These are phyloP conservation scores for Coemansia linderi DNA, from an alignment of 371 early-diverging fungal genomes.

Conservation along the genomic window DNA sequence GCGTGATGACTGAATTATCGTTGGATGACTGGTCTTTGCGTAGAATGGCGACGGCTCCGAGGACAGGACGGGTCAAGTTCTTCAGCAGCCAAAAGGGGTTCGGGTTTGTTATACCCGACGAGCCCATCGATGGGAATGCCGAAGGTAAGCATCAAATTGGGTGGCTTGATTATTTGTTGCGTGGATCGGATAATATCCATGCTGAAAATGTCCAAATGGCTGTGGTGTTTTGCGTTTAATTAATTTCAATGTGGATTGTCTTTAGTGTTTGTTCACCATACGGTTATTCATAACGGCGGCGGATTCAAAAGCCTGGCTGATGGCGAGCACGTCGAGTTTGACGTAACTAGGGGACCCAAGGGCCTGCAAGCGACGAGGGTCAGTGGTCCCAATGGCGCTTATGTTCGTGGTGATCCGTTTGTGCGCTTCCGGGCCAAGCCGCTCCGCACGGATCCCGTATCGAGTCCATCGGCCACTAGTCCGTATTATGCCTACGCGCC, in stretches of 20 bases:
- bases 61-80: conserved; percentile 80
- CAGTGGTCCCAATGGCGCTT: conserved; percentile 71
- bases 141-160: conserved; percentile 63
- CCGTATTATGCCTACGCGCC: conserved; percentile 26
- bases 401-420: conserved; percentile 74
- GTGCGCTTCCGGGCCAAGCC: background rate
- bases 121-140: conserved; percentile 57
- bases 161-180: background rate
- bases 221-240: background rate
- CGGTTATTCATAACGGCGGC: conserved; percentile 79
- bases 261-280: conserved; percentile 85
- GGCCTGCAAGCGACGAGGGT: conserved; percentile 84
- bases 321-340: conserved; percentile 73
- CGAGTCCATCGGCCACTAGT: background rate
- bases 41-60: conserved; percentile 46
- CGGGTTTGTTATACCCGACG: conserved; percentile 82
- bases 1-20: background rate
- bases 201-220: too few species aligned
- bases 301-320: conserved; percentile 86
- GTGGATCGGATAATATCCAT: background rate
- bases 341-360: conserved; percentile 76
- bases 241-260: background rate
- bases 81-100: conserved; percentile 87
- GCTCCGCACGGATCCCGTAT: background rate
- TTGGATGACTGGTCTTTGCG: background rate